Evolutionary conservation across 352 stramenopile genomes (phyloP).

Genomic region (Globisporangium cylindrosporum): DNA sequence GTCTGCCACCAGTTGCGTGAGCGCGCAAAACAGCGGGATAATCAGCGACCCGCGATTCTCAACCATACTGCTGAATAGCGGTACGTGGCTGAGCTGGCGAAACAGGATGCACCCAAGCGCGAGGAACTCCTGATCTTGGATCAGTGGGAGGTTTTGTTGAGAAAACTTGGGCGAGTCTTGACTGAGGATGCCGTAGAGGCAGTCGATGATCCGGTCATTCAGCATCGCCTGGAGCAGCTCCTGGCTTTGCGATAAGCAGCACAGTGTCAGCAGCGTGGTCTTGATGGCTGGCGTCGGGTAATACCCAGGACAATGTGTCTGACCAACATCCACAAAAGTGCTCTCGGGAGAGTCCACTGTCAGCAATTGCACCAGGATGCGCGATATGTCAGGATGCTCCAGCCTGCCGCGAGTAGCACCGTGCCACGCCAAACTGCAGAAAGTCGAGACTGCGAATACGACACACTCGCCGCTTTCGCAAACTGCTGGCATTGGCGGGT

Average conservation of each 20-base stretch:
- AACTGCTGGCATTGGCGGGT: conserved; percentile 19
- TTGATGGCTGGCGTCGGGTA: conserved; percentile 29
- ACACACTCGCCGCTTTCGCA: conserved; percentile 31
- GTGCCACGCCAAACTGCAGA: conserved; percentile 65
- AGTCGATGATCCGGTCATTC: conserved; percentile 31
- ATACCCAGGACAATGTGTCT: not conserved
- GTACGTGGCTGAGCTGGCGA: conserved; percentile 51
- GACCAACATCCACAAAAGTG: not conserved
- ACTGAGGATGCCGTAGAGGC: conserved; percentile 36
- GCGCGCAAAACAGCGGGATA: conserved; percentile 47
- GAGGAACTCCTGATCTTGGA: conserved; percentile 33
- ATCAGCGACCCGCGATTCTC: conserved; percentile 13
- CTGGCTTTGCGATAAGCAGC: conserved; percentile 41
- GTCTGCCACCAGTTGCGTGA: conserved; percentile 26
- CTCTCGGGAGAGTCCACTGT: conserved; percentile 6
- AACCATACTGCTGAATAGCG: conserved; percentile 27
- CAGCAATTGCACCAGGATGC: conserved; percentile 35
- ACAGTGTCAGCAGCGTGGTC: conserved; percentile 55
- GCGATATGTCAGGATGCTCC: conserved; percentile 30
- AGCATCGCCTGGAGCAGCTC: conserved; percentile 54
- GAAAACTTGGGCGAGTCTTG: not conserved
- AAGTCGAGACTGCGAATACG: conserved; percentile 38
- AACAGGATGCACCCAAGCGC: conserved; percentile 55
- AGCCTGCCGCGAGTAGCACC: conserved; percentile 39
- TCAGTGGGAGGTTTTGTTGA: not conserved